phyloP scores from a whole-genome alignment of 352 stramenopile species.

The Phytophthora fragariaefolia region DNA sequence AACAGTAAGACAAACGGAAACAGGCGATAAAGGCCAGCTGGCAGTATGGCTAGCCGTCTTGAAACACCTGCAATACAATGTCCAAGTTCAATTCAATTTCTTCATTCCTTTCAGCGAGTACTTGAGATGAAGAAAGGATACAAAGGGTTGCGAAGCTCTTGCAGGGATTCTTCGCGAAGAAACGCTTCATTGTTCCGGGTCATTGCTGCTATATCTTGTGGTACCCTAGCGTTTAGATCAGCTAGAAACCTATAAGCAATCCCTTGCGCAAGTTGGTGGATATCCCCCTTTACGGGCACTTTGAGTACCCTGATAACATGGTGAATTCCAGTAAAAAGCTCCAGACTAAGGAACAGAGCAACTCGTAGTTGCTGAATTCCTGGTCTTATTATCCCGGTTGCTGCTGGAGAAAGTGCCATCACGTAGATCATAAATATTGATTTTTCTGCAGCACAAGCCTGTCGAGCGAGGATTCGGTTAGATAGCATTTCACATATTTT shows the following conservation, averaged over 20 bases:
- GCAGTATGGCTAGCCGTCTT: background rate
- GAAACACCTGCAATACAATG: background rate
- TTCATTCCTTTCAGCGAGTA: no score
- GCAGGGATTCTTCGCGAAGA: constrained; percentile 45
- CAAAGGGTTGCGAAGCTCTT: constrained; percentile 47
- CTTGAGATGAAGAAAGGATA: constrained; percentile 62
- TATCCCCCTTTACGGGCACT: constrained; percentile 35
- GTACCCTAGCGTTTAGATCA: constrained; percentile 37
- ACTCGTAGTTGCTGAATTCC: constrained; percentile 24
- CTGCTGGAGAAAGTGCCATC: constrained; percentile 41
- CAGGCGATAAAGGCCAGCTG: background rate
- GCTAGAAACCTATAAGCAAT: constrained; percentile 40
- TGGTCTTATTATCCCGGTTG: background rate
- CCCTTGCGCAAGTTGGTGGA: constrained; percentile 39
- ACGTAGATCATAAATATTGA: constrained; percentile 58
- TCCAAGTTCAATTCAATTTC: background rate
- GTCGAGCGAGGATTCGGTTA: background rate
- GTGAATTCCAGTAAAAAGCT: constrained; percentile 50
- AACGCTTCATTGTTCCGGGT: constrained; percentile 54
- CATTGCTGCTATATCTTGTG: constrained; percentile 14
- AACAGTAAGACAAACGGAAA: background rate
- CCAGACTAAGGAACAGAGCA: constrained; percentile 54
- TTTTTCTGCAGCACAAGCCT: constrained; percentile 40
- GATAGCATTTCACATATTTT: background rate
- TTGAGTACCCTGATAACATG: constrained; percentile 56